These are phyloP conservation scores for Paralagenidium karlingii DNA, from an alignment of 352 stramenopile genomes.

Conservation along the genomic window DNA sequence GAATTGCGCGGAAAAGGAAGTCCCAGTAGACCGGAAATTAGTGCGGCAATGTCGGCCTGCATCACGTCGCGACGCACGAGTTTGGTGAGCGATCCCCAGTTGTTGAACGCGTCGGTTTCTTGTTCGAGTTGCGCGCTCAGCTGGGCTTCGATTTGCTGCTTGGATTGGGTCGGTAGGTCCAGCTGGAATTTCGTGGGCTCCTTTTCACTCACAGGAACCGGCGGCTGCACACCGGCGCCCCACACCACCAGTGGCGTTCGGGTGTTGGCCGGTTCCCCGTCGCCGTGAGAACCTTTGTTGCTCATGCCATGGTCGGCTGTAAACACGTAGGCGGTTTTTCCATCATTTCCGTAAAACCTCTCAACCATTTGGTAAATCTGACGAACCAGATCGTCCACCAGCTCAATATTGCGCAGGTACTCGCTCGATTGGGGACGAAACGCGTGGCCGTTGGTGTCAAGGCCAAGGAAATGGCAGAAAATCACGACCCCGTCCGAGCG, in stretches of 20 bases:
- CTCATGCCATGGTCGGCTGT: slow-evolving; percentile 81
- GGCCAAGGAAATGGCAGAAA: slow-evolving; percentile 76
- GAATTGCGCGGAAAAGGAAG: slow-evolving; percentile 75
- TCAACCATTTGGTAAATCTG: slow-evolving; percentile 39
- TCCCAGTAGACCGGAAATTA: slow-evolving; percentile 57
- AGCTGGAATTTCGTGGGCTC: slow-evolving; percentile 29
- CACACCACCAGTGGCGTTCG: slow-evolving; percentile 67
- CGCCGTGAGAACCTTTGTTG: slow-evolving; percentile 65
- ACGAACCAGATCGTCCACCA: slow-evolving; percentile 69
- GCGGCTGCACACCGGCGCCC: slow-evolving; percentile 44
- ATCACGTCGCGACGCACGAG: slow-evolving; percentile 67
- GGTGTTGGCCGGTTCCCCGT: slow-evolving; percentile 72
- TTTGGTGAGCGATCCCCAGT: slow-evolving; percentile 30
- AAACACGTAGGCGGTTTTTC: slow-evolving; percentile 65
- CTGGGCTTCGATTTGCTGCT: slow-evolving; percentile 39
- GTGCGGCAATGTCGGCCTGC: slow-evolving; percentile 71
- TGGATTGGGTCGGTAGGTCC: slow-evolving; percentile 58
- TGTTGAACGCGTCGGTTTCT: slow-evolving; percentile 17
- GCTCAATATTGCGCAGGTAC: slow-evolving; percentile 75
- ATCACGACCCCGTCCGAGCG: slow-evolving; percentile 33
- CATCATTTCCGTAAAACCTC: slow-evolving; percentile 56
- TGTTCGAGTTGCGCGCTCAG: slow-evolving; percentile 33
- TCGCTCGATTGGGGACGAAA: slow-evolving; percentile 62
- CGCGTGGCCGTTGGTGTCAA: slow-evolving; percentile 79
- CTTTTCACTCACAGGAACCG: not conserved